Percentiles rank a stretch among this genome's conserved stretches.
Conservation (phyloP, 176 grass and related monocot species). For the Carex parvula region DNA sequence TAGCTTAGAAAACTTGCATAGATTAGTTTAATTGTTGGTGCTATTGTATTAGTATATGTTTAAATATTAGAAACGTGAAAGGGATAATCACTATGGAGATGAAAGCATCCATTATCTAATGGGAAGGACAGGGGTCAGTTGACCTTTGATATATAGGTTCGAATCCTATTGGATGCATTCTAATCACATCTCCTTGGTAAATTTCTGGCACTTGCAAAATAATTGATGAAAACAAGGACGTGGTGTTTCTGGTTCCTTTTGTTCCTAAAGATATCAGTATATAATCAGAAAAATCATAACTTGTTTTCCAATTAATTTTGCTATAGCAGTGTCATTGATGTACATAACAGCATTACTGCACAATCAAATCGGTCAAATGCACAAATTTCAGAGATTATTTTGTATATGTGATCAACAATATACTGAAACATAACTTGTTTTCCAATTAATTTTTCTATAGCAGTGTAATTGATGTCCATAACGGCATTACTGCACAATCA, state of each 20-base stretch:
- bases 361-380: not conserved
- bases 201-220: not conserved
- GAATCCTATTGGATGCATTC: constrained; percentile 55
- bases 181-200: constrained; percentile 11
- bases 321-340: not conserved
- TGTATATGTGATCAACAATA: no score
- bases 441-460: not conserved
- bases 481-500: not conserved
- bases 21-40: not conserved
- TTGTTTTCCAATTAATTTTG: not conserved
- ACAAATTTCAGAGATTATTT: not conserved
- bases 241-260: not conserved
- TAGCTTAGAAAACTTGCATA: not conserved
- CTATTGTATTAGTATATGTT: not conserved
- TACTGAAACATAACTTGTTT: not conserved
- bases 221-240: constrained; percentile 18
- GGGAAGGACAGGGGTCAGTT: constrained; percentile 33
- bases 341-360: not conserved
- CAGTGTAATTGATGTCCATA: not conserved
- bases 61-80: not conserved
- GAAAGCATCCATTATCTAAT: constrained; percentile 50
- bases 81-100: constrained; percentile 10
- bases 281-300: not conserved
- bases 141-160: constrained; percentile 48
- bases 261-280: not conserved